Evolutionary conservation across 345 rosid genomes (phyloP).

Genomic region (Dimocarpus longan): DNA sequence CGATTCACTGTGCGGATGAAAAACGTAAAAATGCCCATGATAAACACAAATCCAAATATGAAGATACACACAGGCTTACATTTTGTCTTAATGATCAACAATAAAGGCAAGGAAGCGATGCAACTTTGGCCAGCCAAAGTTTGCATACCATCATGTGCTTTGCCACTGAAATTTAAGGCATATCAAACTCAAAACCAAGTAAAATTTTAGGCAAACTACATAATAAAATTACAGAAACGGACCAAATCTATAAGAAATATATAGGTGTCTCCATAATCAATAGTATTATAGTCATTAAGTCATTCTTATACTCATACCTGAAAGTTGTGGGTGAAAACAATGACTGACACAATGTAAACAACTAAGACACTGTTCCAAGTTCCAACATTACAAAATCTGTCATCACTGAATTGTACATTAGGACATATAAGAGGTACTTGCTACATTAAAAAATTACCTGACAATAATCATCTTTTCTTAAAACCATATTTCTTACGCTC

Average conservation of each 20-base stretch:
- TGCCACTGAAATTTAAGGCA: background rate
- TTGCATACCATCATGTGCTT: background rate
- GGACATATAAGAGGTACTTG: background rate
- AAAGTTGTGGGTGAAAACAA: background rate
- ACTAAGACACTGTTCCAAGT: background rate
- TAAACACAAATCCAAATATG: background rate
- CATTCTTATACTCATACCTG: background rate
- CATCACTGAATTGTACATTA: background rate
- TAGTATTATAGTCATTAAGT: background rate
- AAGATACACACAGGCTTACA: background rate
- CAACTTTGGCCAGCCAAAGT: background rate
- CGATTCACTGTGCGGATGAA: background rate
- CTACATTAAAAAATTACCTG: background rate
- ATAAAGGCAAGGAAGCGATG: too few relatives aligned
- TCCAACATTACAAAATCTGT: background rate
- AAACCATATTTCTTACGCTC: conserved; percentile 51
- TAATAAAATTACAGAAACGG: background rate
- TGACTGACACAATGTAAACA: background rate
- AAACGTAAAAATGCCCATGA: background rate
- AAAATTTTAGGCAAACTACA: background rate
- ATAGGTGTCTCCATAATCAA: background rate
- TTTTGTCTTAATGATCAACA: background rate
- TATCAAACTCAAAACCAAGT: background rate
- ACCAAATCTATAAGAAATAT: conserved; percentile 2
- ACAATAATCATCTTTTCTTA: conserved; percentile 40